Conservation (phyloP, 2,329 filamentous ascomycete species). For the Fusarium buxicola region DNA sequence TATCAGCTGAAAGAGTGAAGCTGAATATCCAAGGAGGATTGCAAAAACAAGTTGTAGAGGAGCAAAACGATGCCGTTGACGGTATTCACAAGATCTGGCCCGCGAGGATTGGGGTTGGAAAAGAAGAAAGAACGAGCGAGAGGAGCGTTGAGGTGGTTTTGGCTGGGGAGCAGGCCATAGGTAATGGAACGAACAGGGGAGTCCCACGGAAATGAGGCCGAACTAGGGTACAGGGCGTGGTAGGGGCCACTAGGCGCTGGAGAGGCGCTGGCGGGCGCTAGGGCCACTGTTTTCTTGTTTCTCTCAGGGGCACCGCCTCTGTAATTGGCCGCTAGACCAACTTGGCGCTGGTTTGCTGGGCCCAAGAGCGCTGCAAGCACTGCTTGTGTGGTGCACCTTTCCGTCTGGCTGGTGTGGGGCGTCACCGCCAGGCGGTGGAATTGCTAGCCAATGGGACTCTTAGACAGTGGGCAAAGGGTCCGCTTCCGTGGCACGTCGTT, state of each 20-base stretch:
- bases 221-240: constrained; percentile 23
- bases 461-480: background rate
- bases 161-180: constrained; percentile 33
- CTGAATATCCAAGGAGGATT: constrained; percentile 50
- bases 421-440: constrained; percentile 32
- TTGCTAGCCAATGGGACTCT: constrained; percentile 18
- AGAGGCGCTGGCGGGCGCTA: constrained; percentile 30
- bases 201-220: constrained; percentile 42
- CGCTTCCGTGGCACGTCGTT: constrained; percentile 25
- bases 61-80: constrained; percentile 43
- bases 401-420: constrained; percentile 27
- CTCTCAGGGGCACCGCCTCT: constrained; percentile 39
- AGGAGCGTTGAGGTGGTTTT: constrained; percentile 28
- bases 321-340: constrained; percentile 39
- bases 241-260: constrained; percentile 35
- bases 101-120: constrained; percentile 44
- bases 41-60: constrained; percentile 42
- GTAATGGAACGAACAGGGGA: constrained; percentile 32
- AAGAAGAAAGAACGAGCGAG: constrained; percentile 35
- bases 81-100: constrained; percentile 42
- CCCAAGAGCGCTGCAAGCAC: constrained; percentile 7
- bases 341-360: constrained; percentile 26
- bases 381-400: constrained; percentile 17
- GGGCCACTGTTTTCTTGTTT: constrained; percentile 34
- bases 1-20: constrained; percentile 58